These are phyloP conservation scores for Cystobasidium ongulense DNA, from an alignment of 768 basidiomycete species.

Conservation along the genomic window DNA sequence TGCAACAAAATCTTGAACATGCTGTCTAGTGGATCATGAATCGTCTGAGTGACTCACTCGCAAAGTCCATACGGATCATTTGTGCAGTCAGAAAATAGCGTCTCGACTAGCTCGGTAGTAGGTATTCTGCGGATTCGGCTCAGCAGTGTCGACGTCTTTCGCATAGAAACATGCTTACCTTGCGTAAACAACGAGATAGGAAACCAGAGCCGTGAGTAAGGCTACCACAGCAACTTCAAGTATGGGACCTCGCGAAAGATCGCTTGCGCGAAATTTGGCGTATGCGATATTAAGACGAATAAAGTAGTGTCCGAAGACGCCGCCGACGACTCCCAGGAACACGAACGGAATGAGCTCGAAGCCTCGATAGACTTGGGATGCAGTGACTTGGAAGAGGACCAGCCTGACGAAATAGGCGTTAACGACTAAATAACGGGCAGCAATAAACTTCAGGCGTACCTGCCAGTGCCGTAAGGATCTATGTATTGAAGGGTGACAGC, in stretches of 20 bases:
- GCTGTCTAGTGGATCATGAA: neutral
- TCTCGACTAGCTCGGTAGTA: slow-evolving; percentile 85
- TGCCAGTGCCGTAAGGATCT: slow-evolving; percentile 87
- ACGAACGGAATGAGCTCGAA: slow-evolving; percentile 81
- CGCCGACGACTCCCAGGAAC: slow-evolving; percentile 76
- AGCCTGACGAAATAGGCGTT: slow-evolving; percentile 51
- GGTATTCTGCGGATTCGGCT: slow-evolving; percentile 57
- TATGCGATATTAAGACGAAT: slow-evolving; percentile 84
- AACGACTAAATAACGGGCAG: neutral
- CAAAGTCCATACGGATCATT: slow-evolving; percentile 62
- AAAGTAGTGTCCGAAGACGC: slow-evolving; percentile 86
- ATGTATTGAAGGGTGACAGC: slow-evolving; percentile 69
- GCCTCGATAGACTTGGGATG: slow-evolving; percentile 75
- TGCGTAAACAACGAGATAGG: slow-evolving; percentile 60
- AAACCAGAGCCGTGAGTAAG: slow-evolving; percentile 61
- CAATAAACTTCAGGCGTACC: neutral
- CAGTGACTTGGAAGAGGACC: slow-evolving; percentile 78
- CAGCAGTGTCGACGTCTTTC: neutral
- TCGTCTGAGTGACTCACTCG: slow-evolving; percentile 39
- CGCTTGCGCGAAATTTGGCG: slow-evolving; percentile 70
- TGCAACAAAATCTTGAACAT: slow-evolving; percentile 42
- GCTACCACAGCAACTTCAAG: slow-evolving; percentile 72
- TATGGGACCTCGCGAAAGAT: slow-evolving; percentile 67
- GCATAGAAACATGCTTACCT: neutral
- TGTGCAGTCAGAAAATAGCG: slow-evolving; percentile 80